These are phyloP conservation scores for Xylaria bambusicola DNA, from an alignment of 495 filamentous ascomycete genomes.

Conservation along the genomic window DNA sequence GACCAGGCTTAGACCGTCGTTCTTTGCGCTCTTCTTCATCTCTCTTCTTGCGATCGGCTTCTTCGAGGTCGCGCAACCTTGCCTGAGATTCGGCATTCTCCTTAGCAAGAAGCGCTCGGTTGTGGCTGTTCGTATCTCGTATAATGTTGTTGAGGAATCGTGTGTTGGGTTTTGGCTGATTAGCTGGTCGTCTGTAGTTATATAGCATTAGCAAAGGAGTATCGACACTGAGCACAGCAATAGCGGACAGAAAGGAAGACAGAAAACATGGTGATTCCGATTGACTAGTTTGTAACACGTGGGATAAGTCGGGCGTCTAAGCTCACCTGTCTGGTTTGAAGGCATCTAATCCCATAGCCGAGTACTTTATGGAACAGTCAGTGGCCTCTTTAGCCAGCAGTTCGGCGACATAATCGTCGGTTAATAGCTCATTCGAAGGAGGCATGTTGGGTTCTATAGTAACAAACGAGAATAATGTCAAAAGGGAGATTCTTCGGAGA, in stretches of 20 bases:
- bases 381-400: conserved; percentile 74
- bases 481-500: background rate
- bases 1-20: conserved; percentile 39
- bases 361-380: conserved; percentile 68
- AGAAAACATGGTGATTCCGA: background rate
- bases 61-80: conserved; percentile 47
- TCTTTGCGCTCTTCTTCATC: conserved; percentile 41
- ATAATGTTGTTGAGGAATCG: conserved; percentile 87
- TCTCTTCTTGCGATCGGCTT: conserved; percentile 42
- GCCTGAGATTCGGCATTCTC: conserved; percentile 64
- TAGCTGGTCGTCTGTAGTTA: conserved; percentile 46
- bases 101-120: conserved; percentile 80
- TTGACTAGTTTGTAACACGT: too few relatives aligned
- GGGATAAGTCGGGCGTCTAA: conserved; percentile 3
- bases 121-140: conserved; percentile 84
- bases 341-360: conserved; percentile 69
- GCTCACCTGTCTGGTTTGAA: conserved; percentile 65
- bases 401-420: conserved; percentile 75
- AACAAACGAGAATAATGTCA: too few relatives aligned
- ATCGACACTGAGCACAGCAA: conserved; percentile 13
- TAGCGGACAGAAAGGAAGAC: conserved; percentile 10
- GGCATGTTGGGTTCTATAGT: conserved; percentile 35
- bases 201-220: background rate
- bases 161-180: conserved; percentile 87
- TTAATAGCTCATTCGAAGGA: conserved; percentile 45